Conservation (phyloP, 2,329 filamentous ascomycete species). For the Hymenotorrendiella dingleyae region DNA sequence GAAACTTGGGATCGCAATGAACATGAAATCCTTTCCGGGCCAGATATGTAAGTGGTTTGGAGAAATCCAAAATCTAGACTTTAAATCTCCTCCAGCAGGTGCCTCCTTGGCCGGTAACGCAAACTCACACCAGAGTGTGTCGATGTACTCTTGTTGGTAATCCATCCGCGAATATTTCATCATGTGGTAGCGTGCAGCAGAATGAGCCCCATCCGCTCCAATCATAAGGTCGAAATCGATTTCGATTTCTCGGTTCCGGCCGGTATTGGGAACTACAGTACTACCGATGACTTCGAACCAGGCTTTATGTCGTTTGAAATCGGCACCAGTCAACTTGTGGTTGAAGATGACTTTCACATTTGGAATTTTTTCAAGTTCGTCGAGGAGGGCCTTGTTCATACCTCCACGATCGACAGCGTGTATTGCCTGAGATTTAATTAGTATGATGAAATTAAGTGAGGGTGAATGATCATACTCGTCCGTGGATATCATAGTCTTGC, state of each 20-base stretch:
- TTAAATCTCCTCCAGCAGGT: constrained; percentile 25
- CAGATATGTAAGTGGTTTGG: constrained; percentile 96
- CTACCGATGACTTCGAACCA: constrained; percentile 68
- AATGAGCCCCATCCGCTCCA: constrained; percentile 92
- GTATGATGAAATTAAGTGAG: neutral
- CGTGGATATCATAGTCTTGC: constrained; percentile 88
- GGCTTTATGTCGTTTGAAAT: constrained; percentile 71
- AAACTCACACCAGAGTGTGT: constrained; percentile 97
- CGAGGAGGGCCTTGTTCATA: constrained; percentile 77
- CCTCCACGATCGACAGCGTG: constrained; percentile 78
- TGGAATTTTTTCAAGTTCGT: constrained; percentile 73
- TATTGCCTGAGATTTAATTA: constrained; percentile 53
- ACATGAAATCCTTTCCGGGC: constrained; percentile 93
- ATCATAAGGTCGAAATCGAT: constrained; percentile 88
- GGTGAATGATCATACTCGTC: constrained; percentile 54
- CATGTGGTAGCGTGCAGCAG: constrained; percentile 80
- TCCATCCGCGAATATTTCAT: constrained; percentile 94
- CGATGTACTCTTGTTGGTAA: constrained; percentile 91
- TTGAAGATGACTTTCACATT: constrained; percentile 93
- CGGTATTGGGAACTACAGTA: constrained; percentile 12
- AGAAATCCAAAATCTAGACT: constrained; percentile 66
- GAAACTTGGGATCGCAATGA: constrained; percentile 81
- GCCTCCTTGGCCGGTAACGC: constrained; percentile 55
- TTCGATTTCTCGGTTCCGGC: constrained; percentile 58
- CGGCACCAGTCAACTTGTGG: constrained; percentile 86